Conservation (phyloP, 805 yeast genomes). For the Pichia membranifaciens region DNA sequence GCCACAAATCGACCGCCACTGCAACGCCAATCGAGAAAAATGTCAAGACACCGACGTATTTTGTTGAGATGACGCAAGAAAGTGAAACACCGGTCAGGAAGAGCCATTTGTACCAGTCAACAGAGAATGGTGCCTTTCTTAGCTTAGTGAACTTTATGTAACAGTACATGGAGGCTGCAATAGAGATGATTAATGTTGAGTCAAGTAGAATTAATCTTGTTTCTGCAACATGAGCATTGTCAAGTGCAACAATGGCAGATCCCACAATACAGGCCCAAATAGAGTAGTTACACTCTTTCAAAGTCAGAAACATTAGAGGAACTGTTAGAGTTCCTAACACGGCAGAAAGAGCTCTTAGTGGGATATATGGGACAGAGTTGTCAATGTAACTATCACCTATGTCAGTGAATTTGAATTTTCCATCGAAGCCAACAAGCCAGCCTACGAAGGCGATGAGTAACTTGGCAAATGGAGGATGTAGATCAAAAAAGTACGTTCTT, state of each 20-base stretch:
- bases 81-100: conserved; percentile 75
- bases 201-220: conserved; percentile 88
- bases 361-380: conserved; percentile 82
- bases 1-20: conserved; percentile 84
- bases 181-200: conserved; percentile 78
- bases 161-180: conserved; percentile 72
- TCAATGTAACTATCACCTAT: conserved; percentile 77
- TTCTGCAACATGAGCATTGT: conserved; percentile 86
- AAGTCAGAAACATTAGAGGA: conserved; percentile 75
- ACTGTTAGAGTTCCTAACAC: conserved; percentile 76
- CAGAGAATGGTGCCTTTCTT: conserved; percentile 59
- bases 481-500: conserved; percentile 88
- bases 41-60: conserved; percentile 93
- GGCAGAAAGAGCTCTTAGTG: conserved; percentile 75
- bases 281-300: conserved; percentile 79
- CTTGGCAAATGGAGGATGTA: conserved; percentile 98
- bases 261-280: conserved; percentile 76
- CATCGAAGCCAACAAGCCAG: conserved; percentile 82
- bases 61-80: conserved; percentile 90
- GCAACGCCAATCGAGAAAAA: conserved; percentile 84
- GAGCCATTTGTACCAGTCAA: conserved; percentile 85
- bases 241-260: conserved; percentile 69
- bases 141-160: conserved; percentile 75
- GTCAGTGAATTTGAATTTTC: conserved; percentile 84
- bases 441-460: conserved; percentile 87